A percentile compares a stretch with the other conserved stretches of the same genome.
phyloP scores from a whole-genome alignment of 306 rosid species.

The Fagus sylvatica region DNA sequence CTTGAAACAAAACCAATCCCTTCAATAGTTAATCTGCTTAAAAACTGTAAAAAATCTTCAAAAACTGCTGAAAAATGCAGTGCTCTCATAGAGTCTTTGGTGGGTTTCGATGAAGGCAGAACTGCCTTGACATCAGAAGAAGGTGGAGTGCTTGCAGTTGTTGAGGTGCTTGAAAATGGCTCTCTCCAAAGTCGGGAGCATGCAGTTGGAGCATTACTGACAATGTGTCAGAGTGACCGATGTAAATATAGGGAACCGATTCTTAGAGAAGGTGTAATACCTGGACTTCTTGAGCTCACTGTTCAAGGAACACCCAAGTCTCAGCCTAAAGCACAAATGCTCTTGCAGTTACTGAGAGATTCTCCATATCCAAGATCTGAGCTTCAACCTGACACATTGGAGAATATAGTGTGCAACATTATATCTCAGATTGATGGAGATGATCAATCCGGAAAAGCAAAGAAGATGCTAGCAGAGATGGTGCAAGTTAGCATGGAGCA shows the following conservation, averaged over 20 bases:
- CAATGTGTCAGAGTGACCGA: constrained; percentile 84
- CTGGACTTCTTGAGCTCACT: constrained; percentile 95
- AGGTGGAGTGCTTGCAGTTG: constrained; percentile 92
- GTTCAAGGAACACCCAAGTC: constrained; percentile 97
- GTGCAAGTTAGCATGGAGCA: constrained; percentile 99
- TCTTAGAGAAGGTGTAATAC: constrained; percentile 94
- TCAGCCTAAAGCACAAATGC: constrained; percentile 72
- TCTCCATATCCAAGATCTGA: constrained; percentile 87
- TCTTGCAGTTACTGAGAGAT: constrained; percentile 71
- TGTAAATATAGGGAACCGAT: constrained; percentile 86
- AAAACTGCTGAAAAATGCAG: constrained; percentile 93
- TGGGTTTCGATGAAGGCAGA: constrained; percentile 74
- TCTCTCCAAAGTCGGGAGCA: constrained; percentile 83
- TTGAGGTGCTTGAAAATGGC: constrained; percentile 91
- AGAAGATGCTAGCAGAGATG: constrained; percentile 98
- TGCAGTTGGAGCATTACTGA: constrained; percentile 78
- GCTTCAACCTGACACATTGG: constrained; percentile 79
- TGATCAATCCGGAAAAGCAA: constrained; percentile 84
- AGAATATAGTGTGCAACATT: constrained; percentile 89
- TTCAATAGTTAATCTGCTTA: constrained; percentile 56
- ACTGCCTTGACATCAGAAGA: constrained; percentile 74
- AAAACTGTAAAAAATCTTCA: constrained; percentile 76
- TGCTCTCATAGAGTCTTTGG: constrained; percentile 75
- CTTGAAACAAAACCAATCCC: constrained; percentile 70
- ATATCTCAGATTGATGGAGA: constrained; percentile 91